Base-by-base conservation (phyloP, 2,329 filamentous ascomycete genomes). In the Xylaria sp. region DNA sequence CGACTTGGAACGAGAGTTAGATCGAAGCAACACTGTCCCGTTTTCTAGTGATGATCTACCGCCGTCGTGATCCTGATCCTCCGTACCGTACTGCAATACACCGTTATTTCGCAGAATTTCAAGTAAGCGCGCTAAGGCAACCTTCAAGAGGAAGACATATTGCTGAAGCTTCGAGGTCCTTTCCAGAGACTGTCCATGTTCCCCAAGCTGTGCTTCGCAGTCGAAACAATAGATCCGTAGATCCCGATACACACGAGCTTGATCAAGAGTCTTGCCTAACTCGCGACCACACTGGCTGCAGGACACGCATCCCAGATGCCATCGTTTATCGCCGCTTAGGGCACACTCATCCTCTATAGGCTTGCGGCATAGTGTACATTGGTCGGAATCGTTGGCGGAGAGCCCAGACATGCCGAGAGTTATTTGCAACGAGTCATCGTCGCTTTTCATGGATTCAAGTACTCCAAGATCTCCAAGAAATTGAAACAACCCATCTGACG, bases 271-370 rank as follows among this genome's bases (percentile, higher is more conserved):
- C 58, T 87, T 84, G 13, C 89, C 90, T 49, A 97, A 81, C 65
- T 97, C 92, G 58, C 81, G 82, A 29, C 78, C 79, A 71, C 87
- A 89, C 62, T 87, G 87, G 51, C 87, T 84, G 78, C 96, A 99
- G 61, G 87, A 90, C 68, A 97, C 86, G 79, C 96, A 97, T 51
- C 86, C 86, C 51, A 93, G 82, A 77, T 99, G 96, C 89, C 95
- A 97, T 71, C 94, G 89, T 76, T 87, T 87, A 66, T 95, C 89
- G 49, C 89, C 90, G 68, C 86, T 85, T 73, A 90, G 89, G 68
- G 92, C 88, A 78, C 96, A 99, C 77, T 96, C 95, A 77, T 98
- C 95, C 77, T 99, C 96, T 62, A 99, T 95, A 10, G 96, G 92
- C 71, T 94, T 91, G 68, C 89, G 87, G 79, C 96, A 99, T 27